phyloP scores from a whole-genome alignment of 2,329 filamentous ascomycete species.

The Pestalotiopsis sp. region DNA sequence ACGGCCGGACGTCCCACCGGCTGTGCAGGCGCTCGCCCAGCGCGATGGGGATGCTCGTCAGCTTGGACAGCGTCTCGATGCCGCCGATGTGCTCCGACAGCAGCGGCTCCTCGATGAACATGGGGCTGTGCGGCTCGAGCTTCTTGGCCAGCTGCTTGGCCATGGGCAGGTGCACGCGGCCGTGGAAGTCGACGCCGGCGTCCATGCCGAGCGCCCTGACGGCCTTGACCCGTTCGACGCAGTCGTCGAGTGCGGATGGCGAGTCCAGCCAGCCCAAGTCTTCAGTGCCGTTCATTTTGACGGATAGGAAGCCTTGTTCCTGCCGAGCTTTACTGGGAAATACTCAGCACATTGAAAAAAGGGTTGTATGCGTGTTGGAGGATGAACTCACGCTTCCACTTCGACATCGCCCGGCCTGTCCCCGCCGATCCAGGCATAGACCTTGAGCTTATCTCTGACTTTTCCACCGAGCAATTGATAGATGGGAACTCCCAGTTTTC shows the following conservation, averaged over 20 bases:
- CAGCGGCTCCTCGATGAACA: slow-evolving; percentile 79
- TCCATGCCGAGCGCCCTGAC: slow-evolving; percentile 74
- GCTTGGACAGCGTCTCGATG: slow-evolving; percentile 59
- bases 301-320: slow-evolving; percentile 64
- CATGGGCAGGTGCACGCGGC: slow-evolving; percentile 78
- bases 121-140: slow-evolving; percentile 67
- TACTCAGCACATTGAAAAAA: neutral
- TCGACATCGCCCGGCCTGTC: slow-evolving; percentile 71
- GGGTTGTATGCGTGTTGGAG: neutral
- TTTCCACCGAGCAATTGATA: slow-evolving; percentile 77
- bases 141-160: slow-evolving; percentile 72
- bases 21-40: slow-evolving; percentile 73
- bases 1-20: slow-evolving; percentile 74
- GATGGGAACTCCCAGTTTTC: slow-evolving; percentile 63
- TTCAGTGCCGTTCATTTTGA: slow-evolving; percentile 83
- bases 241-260: slow-evolving; percentile 62
- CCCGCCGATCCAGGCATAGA: slow-evolving; percentile 80
- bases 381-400: slow-evolving; percentile 53
- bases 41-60: slow-evolving; percentile 67
- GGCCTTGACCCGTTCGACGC: slow-evolving; percentile 67
- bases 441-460: slow-evolving; percentile 68
- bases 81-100: slow-evolving; percentile 69
- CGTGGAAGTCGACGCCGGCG: slow-evolving; percentile 77
- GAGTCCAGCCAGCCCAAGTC: slow-evolving; percentile 78
- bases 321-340: slow-evolving; percentile 52